phyloP scores from a whole-genome alignment of 2,329 filamentous ascomycete species.

The Aspergillus versicolor region DNA sequence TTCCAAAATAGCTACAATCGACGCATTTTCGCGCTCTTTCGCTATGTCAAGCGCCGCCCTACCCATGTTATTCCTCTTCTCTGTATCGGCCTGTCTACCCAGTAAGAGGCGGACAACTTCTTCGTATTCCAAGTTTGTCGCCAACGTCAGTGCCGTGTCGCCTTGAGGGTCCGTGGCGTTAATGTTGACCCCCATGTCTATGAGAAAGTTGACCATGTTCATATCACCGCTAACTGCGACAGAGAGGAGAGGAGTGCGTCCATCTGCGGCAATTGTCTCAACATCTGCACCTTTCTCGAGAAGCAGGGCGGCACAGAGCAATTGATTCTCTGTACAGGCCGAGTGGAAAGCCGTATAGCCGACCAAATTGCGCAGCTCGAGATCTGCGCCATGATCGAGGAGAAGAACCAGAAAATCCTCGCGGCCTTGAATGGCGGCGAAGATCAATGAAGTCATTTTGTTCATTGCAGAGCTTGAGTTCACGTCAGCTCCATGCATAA shows the following conservation, averaged over 20 bases:
- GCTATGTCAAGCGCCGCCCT: constrained; percentile 14
- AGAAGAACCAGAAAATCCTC: constrained; percentile 3
- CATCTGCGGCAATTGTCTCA: constrained; percentile 4
- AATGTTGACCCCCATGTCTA: constrained; percentile 19
- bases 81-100: not conserved
- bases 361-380: not conserved
- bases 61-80: not conserved
- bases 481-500: constrained; percentile 21
- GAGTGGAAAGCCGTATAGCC: constrained; percentile 4
- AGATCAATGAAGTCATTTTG: constrained; percentile 12
- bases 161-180: constrained; percentile 12
- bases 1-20: constrained; percentile 9
- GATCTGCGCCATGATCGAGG: constrained; percentile 6
- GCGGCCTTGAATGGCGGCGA: constrained; percentile 13
- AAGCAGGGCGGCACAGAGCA: not conserved
- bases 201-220: constrained; percentile 18
- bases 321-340: not conserved
- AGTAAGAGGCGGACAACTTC: constrained; percentile 2
- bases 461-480: constrained; percentile 6
- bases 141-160: constrained; percentile 10
- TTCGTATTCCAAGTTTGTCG: not conserved
- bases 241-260: constrained; percentile 3
- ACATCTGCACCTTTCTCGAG: constrained; percentile 3
- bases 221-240: not conserved
- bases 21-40: not conserved